Percentiles rank a stretch among this genome's conserved stretches.
These are phyloP conservation scores for Colletotrichum simmondsii DNA, from an alignment of 2,329 filamentous ascomycete genomes.

Conservation along the genomic window DNA sequence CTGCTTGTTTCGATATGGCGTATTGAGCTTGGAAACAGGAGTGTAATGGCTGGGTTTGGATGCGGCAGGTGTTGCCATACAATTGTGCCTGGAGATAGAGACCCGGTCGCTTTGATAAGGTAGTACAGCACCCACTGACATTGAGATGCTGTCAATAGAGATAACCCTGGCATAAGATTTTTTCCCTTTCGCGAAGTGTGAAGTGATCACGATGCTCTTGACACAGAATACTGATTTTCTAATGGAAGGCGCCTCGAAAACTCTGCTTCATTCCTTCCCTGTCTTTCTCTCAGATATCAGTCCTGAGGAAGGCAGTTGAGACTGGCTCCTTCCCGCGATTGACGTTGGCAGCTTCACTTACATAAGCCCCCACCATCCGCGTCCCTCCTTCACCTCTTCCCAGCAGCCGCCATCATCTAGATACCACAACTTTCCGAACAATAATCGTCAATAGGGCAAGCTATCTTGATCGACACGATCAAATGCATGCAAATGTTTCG, in stretches of 20 bases:
- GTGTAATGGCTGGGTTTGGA: background rate
- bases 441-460: no score
- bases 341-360: background rate
- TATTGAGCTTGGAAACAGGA: background rate
- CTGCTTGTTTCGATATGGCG: background rate
- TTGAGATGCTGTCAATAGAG: background rate
- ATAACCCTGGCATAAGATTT: background rate
- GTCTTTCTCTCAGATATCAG: background rate
- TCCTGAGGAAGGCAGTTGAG: background rate
- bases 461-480: no score
- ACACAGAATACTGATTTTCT: rapidly evolving
- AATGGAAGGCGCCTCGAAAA: background rate
- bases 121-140: background rate
- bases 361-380: background rate
- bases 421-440: no score
- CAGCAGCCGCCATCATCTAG: no score
- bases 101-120: background rate
- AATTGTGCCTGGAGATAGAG: background rate
- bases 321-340: background rate
- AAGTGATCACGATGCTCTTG: background rate
- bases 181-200: background rate
- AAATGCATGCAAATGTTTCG: no score
- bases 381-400: background rate
- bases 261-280: background rate
- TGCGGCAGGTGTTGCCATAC: background rate